These are phyloP conservation scores for Peniophora sp. DNA, from an alignment of 1,284 basidiomycete genomes.

Conservation along the genomic window DNA sequence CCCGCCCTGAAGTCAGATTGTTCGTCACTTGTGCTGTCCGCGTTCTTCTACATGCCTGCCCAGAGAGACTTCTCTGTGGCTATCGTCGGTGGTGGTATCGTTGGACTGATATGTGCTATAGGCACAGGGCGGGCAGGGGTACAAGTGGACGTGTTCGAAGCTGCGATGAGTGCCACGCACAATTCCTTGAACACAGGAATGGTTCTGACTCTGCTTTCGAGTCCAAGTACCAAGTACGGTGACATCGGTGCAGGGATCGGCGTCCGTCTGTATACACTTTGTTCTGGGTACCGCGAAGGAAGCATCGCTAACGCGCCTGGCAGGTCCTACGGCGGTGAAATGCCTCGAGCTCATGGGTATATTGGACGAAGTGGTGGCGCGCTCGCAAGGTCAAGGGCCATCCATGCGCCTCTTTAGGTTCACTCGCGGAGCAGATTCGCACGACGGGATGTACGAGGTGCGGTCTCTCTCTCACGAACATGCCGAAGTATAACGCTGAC, in stretches of 20 bases:
- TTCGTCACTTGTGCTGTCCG: no score
- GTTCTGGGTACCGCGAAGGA: not conserved
- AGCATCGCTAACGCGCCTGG: not conserved
- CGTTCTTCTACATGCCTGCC: no score
- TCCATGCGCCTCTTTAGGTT: conserved; percentile 28
- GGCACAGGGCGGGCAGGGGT: conserved; percentile 9
- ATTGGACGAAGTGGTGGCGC: conserved; percentile 28
- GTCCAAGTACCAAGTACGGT: conserved; percentile 33
- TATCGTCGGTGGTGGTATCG: conserved; percentile 14
- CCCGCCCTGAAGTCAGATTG: no score
- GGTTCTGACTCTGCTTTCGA: conserved; percentile 9
- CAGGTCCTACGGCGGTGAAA: conserved; percentile 41
- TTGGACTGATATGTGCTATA: conserved; percentile 12
- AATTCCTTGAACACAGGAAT: no score
- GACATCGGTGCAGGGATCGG: conserved; percentile 47
- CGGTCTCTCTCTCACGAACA: not conserved
- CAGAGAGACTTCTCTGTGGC: conserved; percentile 11
- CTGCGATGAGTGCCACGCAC: conserved; percentile 8
- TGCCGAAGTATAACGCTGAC: not conserved
- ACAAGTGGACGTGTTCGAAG: conserved; percentile 13
- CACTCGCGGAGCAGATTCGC: conserved; percentile 29
- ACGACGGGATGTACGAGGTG: conserved; percentile 38
- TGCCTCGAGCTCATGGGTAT: conserved; percentile 35
- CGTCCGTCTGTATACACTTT: conserved; percentile 27
- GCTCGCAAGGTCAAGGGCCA: conserved; percentile 24